Evolutionary conservation across 352 stramenopile genomes (phyloP), one percentile per base, ranked within the genome.

Genomic region (Globisporangium abappressorium): DNA sequence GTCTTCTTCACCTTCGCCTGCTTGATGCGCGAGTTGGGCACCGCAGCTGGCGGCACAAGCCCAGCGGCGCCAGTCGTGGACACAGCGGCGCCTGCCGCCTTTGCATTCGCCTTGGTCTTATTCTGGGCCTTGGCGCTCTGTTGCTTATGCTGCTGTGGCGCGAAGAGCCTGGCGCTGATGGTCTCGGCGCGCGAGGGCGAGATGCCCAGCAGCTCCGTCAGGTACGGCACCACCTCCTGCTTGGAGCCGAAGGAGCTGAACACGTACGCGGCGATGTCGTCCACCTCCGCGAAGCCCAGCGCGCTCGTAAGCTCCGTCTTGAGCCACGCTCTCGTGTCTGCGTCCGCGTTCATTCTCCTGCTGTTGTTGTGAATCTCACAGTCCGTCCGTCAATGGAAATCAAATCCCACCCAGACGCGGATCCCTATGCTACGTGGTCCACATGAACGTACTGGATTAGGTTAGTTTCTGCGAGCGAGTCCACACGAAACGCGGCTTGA

Each of bases 191-290:
- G 82, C 1, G 64, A 60, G 6, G 69, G 53, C 3, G 82, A 72
- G 46, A 93, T 83, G 11, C 82, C 85, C 51, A 91, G 68, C 59
- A 93, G 71, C 73, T 93, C 85, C 0, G 82, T 83, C 41, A 93
- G 77, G 62, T 93, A 93, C 47, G 67, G 73, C 57, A 72, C 76
- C 28, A 72, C 77, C 59, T 91, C 82, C 22, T 78, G 62, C 47
- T 79, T 78, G 22, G 76, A 76, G 54, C 69, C 36, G 66, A 93
- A 89, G 9, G 66, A 76, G 55, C 51, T 79, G 47, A 75, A 70
- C 30, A 91, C 70, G 65, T 93, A 90, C 15, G 36, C 58, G 11
- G 81, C 75, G 63, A 93, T 93, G 63, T 93, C 85, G 36, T 87
- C 78, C 46, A 93, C 85, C 59, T 93, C 82, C 6, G 70, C 62